These are phyloP conservation scores for Tuber indicum DNA, from an alignment of 495 filamentous ascomycete species.

Conservation along the genomic window DNA sequence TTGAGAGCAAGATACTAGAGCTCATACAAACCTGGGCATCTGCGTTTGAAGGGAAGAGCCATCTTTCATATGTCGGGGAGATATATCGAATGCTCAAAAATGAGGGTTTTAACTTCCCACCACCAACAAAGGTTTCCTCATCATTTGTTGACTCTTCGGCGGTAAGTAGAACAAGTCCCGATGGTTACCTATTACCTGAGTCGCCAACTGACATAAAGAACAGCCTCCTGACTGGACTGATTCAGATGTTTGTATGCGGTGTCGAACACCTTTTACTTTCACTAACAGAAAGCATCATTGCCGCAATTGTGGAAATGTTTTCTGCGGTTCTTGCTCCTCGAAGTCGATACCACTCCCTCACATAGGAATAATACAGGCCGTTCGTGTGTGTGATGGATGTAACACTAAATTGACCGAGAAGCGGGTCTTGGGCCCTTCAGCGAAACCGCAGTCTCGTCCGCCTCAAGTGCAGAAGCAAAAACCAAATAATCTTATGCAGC, in stretches of 20 bases:
- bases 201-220: slow-evolving; percentile 5
- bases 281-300: slow-evolving; percentile 98
- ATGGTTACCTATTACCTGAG: background rate
- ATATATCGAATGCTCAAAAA: slow-evolving; percentile 72
- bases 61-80: slow-evolving; percentile 78
- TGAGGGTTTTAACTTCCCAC: slow-evolving; percentile 86
- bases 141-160: slow-evolving; percentile 96
- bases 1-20: slow-evolving; percentile 83
- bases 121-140: slow-evolving; percentile 74
- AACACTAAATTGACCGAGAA: slow-evolving; percentile 82
- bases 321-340: slow-evolving; percentile 85
- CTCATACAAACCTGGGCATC: slow-evolving; percentile 90
- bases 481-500: slow-evolving; percentile 62
- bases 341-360: slow-evolving; percentile 85
- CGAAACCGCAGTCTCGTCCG: slow-evolving; percentile 31
- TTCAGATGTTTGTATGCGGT: slow-evolving; percentile 98
- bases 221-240: slow-evolving; percentile 97
- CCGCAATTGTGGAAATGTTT: slow-evolving; percentile 94
- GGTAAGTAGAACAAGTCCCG: slow-evolving; percentile 52
- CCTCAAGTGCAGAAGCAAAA: slow-evolving; percentile 26
- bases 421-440: slow-evolving; percentile 43
- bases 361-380: slow-evolving; percentile 82
- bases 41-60: slow-evolving; percentile 76
- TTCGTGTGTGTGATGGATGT: slow-evolving; percentile 95
- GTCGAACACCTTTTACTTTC: slow-evolving; percentile 88